phyloP scores from a whole-genome alignment of 2,329 filamentous ascomycete species.

The Xylaria multiplex region DNA sequence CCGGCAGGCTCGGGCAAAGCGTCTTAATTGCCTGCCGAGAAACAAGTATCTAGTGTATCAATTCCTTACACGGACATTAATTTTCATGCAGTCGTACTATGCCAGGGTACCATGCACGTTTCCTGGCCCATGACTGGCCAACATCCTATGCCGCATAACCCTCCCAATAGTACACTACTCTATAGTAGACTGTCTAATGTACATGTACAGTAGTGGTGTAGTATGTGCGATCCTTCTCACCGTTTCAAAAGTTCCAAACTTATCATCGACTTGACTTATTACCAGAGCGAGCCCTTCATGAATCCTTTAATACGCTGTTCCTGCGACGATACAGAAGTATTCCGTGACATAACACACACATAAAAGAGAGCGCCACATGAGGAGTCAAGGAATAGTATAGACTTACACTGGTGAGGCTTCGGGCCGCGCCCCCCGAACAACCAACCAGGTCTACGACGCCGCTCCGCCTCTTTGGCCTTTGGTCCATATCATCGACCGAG shows the following conservation, averaged over 20 bases:
- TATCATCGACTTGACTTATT: neutral
- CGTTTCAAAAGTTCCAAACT: neutral
- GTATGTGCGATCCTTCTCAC: neutral
- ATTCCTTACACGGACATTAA: constrained; percentile 5
- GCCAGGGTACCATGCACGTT: neutral
- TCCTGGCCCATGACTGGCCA: neutral
- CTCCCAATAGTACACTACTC: too few relatives aligned
- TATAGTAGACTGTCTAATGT: too few relatives aligned
- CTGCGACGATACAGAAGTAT: neutral
- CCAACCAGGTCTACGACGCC: constrained; percentile 3
- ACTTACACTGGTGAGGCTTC: constrained; percentile 9
- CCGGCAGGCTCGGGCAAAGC: constrained; percentile 21
- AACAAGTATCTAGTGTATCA: neutral
- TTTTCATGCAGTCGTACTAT: constrained; percentile 13
- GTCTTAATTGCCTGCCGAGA: constrained; percentile 29
- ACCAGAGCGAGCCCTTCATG: neutral
- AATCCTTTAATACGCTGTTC: neutral
- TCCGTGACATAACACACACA: neutral
- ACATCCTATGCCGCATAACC: neutral
- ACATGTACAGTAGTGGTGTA: too few relatives aligned
- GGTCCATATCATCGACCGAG: constrained; percentile 9
- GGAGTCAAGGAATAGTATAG: neutral
- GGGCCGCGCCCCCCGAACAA: constrained; percentile 30
- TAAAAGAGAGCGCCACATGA: neutral
- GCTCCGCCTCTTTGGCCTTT: neutral